Conservation (phyloP, 495 filamentous ascomycete species). For the Cairneyella variabilis region DNA sequence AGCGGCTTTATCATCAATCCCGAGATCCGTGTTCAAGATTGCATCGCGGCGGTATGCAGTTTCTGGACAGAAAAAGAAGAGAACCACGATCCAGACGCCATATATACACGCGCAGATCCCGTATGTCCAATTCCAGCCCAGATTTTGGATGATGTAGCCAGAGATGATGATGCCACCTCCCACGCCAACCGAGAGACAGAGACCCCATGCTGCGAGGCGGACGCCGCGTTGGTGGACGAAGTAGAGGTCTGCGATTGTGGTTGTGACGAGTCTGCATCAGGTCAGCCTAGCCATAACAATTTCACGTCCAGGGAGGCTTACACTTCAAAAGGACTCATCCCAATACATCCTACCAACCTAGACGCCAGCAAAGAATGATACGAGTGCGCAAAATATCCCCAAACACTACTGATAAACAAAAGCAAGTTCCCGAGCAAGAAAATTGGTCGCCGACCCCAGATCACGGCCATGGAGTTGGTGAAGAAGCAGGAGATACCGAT, state of each 20-base stretch:
- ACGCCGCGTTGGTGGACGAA: constrained; percentile 65
- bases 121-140: constrained; percentile 8
- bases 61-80: constrained; percentile 77
- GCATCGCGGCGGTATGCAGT: constrained; percentile 68
- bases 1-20: constrained; percentile 10
- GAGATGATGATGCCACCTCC: neutral
- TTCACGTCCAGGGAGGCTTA: neutral
- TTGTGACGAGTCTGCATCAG: constrained; percentile 59
- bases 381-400: constrained; percentile 51
- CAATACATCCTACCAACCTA: constrained; percentile 1
- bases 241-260: constrained; percentile 69
- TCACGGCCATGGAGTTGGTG: constrained; percentile 19
- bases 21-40: constrained; percentile 57
- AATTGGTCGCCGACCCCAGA: constrained; percentile 86
- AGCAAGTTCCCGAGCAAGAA: constrained; percentile 73
- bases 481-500: constrained; percentile 2
- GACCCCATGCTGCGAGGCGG: constrained; percentile 57
- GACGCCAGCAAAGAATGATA: neutral
- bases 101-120: constrained; percentile 24
- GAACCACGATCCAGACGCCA: constrained; percentile 53
- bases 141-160: constrained; percentile 6
- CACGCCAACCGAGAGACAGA: constrained; percentile 13
- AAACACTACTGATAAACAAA: constrained; percentile 64
- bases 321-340: constrained; percentile 8
- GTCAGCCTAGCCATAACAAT: neutral